Evolutionary conservation across 83 land plant genomes (phyloP).

Genomic region (Larix sibirica): DNA sequence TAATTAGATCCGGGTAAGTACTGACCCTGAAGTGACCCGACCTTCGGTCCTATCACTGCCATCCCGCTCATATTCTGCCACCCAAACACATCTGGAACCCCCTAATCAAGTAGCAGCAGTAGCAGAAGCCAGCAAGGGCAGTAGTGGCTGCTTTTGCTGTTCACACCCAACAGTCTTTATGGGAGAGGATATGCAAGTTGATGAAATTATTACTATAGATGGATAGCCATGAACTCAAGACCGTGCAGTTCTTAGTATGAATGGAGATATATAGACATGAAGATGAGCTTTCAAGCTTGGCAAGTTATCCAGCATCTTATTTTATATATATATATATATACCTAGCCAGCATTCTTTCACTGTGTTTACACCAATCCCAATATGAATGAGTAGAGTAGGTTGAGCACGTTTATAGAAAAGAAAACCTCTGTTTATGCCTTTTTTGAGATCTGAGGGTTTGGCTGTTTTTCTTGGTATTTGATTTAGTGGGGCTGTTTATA

Average conservation of each 20-base stretch:
- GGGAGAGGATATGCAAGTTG: neutral
- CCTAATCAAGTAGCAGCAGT: constrained; percentile 6
- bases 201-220: neutral
- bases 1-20: constrained; percentile 6
- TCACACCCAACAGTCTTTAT: neutral
- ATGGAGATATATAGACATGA: neutral
- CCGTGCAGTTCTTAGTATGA: neutral
- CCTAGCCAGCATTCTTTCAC: no score
- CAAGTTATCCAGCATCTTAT: no score
- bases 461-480: neutral
- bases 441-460: neutral
- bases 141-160: neutral
- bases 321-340: no score
- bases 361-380: constrained; percentile 5
- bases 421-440: neutral
- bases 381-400: neutral
- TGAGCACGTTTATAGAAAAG: neutral
- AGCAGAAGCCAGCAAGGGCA: no score
- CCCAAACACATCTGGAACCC: neutral
- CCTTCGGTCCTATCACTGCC: constrained; percentile 8
- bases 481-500: neutral
- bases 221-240: neutral
- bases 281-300: neutral
- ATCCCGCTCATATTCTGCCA: no score
- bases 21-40: constrained; percentile 3